A percentile compares a stretch with the other conserved stretches of the same genome.
Evolutionary conservation across 805 yeast genomes (phyloP).

Genomic region (Scheffersomyces ergatensis): DNA sequence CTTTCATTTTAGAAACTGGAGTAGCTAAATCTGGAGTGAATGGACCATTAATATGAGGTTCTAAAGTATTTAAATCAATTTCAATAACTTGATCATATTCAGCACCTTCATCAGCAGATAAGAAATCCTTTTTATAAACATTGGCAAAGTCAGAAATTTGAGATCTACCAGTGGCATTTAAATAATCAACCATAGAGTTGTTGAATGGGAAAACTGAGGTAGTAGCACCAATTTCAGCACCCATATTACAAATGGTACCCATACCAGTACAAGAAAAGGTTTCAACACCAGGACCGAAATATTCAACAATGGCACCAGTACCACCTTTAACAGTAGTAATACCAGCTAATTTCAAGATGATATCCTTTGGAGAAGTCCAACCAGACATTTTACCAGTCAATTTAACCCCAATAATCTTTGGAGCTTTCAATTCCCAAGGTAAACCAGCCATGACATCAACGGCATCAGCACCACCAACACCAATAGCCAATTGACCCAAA

Average conservation of each 20-base stretch:
- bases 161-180: constrained; percentile 81
- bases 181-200: constrained; percentile 82
- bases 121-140: constrained; percentile 57
- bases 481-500: constrained; percentile 94
- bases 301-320: constrained; percentile 94
- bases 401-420: constrained; percentile 92
- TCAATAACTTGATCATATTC: constrained; percentile 93
- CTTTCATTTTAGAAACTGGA: constrained; percentile 84
- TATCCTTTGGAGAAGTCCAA: constrained; percentile 97
- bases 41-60: constrained; percentile 97
- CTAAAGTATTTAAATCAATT: constrained; percentile 83
- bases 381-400: constrained; percentile 89
- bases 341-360: constrained; percentile 91
- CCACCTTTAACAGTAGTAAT: constrained; percentile 96
- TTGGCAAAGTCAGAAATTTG: constrained; percentile 81
- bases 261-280: constrained; percentile 95
- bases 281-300: constrained; percentile 93
- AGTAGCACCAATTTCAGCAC: constrained; percentile 99
- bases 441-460: constrained; percentile 93
- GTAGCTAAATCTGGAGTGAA: constrained; percentile 98
- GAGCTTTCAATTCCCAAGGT: constrained; percentile 98
- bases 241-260: constrained; percentile 99
- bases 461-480: constrained; percentile 99
- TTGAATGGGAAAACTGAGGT: constrained; percentile 97
- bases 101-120: constrained; percentile 88